These are phyloP conservation scores for Thalassiosira hispida DNA, from an alignment of 352 stramenopile species.

Conservation along the genomic window DNA sequence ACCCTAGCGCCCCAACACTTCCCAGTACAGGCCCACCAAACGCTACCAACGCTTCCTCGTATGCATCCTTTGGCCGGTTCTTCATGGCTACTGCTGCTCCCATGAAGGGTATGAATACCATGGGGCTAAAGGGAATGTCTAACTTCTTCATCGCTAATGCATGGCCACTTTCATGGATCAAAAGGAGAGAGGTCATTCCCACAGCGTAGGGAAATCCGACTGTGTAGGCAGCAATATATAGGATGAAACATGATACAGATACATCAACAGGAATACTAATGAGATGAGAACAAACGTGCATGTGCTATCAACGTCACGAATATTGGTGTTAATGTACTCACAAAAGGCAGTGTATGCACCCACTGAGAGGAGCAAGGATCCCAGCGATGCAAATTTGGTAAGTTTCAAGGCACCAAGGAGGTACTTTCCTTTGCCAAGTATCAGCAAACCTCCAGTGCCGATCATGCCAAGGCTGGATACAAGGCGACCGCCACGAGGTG, in stretches of 20 bases:
- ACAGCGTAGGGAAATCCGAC: constrained; percentile 82
- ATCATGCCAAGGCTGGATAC: constrained; percentile 49
- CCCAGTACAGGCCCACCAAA: constrained; percentile 86
- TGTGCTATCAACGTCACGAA: no score
- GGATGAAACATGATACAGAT: not conserved
- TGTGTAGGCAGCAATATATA: not conserved
- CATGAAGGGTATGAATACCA: constrained; percentile 89
- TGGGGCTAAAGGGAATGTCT: constrained; percentile 85
- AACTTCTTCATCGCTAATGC: constrained; percentile 76
- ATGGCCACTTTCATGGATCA: constrained; percentile 86
- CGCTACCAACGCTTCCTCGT: constrained; percentile 84
- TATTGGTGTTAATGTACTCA: no score
- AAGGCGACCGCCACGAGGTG: constrained; percentile 35
- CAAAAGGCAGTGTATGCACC: constrained; percentile 87
- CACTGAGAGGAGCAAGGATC: constrained; percentile 85
- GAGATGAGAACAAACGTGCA: no score
- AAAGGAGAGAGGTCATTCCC: constrained; percentile 86
- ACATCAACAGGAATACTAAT: no score
- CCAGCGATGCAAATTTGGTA: constrained; percentile 85
- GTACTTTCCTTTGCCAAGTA: constrained; percentile 86
- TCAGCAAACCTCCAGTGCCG: constrained; percentile 57
- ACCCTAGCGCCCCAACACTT: constrained; percentile 64
- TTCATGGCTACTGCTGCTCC: constrained; percentile 85
- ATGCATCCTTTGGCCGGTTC: constrained; percentile 77
- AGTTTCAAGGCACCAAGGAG: constrained; percentile 86